Base-by-base conservation (phyloP, 305 asterid species). In the Fraxinus albicans region DNA sequence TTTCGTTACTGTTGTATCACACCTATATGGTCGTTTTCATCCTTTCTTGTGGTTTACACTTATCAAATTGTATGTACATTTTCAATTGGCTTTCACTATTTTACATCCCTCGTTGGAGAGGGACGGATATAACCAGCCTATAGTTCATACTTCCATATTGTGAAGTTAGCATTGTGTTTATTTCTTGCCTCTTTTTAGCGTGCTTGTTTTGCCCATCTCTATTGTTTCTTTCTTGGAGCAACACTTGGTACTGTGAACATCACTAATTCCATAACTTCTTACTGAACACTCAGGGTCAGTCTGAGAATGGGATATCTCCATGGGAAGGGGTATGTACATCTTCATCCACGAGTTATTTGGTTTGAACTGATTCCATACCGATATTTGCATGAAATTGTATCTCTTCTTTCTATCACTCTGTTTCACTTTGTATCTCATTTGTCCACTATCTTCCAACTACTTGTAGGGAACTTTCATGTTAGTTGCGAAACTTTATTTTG, bases 261-360 rank as follows among this genome's bases (percentile, higher is more conserved):
- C 10, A 34, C 79, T 74, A 38, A 58, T 25, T 77, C 80, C 81
- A 72, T 15, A 73, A 27, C 78, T 79, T 74, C 81, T 35, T 34
- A 63, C 44, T 63, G 74, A 79, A 81, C 85, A 38, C 82, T 79
- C 94, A 97, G 99, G 99, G 99, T 77, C 87, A 92, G 79, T 33
- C 97, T 0, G 97, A 90, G 76, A 86, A 90, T 17, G 99, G 99
- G 12, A 92, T 90, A 91, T 89, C 98, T 83, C 98, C 99, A 4
- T 93, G 99, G 99, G 88, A 94, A 86, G 99, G 98, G 97, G 99
- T 94, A 94, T 77, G 98, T 86, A 81, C 80, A 87, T 88, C 73
- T 78, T 29, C 17, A 50, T 78, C 36, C 85, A 17, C 27, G 76
- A 73, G 42, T 80, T 36, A 47, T 44, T 25, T 40, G 77, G 60